Conservation (phyloP, 352 stramenopile genomes). For the Phytophthora uliginosa region DNA sequence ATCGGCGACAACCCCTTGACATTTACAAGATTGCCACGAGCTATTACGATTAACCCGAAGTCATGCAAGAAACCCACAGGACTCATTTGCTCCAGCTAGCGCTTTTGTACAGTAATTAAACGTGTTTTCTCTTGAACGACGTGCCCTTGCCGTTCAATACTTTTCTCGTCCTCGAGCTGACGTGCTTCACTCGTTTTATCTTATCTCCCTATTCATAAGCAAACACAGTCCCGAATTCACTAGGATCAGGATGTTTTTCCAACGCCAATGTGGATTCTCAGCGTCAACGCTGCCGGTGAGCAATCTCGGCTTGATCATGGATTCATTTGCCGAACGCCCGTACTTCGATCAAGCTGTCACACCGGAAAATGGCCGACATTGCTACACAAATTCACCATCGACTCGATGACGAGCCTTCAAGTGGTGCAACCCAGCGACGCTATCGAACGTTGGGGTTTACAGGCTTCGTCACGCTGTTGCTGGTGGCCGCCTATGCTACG, state of each 20-base stretch:
- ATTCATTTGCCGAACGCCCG: conserved; percentile 1
- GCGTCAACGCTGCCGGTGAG: neutral
- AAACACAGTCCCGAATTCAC: neutral
- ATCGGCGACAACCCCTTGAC: conserved; percentile 18
- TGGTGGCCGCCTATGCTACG: neutral
- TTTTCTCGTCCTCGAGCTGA: neutral
- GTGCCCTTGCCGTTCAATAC: neutral
- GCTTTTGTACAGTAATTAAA: neutral
- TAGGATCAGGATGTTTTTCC: neutral
- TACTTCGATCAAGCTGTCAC: neutral
- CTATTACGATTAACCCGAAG: conserved; percentile 17
- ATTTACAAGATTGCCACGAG: conserved; percentile 26
- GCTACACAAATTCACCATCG: neutral
- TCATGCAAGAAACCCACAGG: conserved; percentile 20
- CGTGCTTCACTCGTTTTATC: neutral
- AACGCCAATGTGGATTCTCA: neutral
- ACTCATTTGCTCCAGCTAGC: conserved; percentile 22
- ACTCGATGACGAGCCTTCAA: neutral
- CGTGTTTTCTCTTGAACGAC: neutral
- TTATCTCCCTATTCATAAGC: neutral
- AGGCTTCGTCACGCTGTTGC: neutral
- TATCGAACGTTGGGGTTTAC: neutral
- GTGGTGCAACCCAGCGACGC: neutral
- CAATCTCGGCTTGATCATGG: neutral
- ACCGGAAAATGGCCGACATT: neutral